Conservation (phyloP, 2,329 filamentous ascomycete genomes). For the Fusarium nematophilum region DNA sequence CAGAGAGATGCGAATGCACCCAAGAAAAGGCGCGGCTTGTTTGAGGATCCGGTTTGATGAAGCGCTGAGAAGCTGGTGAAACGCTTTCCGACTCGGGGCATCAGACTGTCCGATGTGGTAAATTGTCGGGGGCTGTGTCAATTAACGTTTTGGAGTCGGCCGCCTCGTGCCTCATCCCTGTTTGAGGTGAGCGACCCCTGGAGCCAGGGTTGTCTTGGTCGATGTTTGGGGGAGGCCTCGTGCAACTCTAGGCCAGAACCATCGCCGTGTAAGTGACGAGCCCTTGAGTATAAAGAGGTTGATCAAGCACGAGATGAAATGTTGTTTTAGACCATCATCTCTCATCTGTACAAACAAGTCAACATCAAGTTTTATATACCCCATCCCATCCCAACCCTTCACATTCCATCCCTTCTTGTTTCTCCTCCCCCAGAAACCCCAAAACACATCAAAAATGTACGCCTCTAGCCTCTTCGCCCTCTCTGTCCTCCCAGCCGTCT, state of each 20-base stretch:
- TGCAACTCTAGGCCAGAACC: no score
- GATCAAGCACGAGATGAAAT: no score
- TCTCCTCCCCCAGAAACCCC: neutral
- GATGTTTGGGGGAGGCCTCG: no score
- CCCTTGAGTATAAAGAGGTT: no score
- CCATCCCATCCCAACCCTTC: no score
- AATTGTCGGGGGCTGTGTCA: constrained; percentile 21
- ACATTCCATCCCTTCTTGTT: no score
- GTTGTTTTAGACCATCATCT: no score
- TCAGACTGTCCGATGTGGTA: constrained; percentile 28
- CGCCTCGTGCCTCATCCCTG: constrained; percentile 31
- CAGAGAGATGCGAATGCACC: neutral
- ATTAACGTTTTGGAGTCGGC: constrained; percentile 15
- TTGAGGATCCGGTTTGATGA: constrained; percentile 4
- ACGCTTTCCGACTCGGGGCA: constrained; percentile 20
- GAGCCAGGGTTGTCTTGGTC: neutral
- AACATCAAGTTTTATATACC: no score
- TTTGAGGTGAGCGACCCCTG: constrained; percentile 25
- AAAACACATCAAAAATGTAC: constrained; percentile 26
- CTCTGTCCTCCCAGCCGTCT: constrained; percentile 17
- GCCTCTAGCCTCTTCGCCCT: constrained; percentile 25
- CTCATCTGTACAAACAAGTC: no score
- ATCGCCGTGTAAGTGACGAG: no score
- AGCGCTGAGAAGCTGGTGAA: constrained; percentile 1
- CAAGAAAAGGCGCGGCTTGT: neutral